Evolutionary conservation across 768 basidiomycete species (phyloP), one percentile per base, ranked within the genome.

Genomic region (Terana coerulea): DNA sequence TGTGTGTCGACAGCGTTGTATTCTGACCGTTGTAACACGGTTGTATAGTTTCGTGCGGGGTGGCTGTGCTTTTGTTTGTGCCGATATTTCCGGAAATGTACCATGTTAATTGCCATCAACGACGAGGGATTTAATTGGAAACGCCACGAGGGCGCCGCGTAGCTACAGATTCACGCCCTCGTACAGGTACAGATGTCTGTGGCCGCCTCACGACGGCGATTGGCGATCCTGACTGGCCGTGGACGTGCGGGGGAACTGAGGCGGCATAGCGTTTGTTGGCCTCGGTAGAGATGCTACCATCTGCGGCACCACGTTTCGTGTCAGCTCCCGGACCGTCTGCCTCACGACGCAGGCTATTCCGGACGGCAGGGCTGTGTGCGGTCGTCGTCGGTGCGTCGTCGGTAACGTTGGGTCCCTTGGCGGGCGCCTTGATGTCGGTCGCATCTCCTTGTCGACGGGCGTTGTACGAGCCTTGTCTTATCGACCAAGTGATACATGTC

Each of bases 361-460:
- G 6, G 35, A 10, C 29, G 11, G 45, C 19, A 46, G 29, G 21
- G 47, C 49, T 30, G 30, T 36, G 33, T 36, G 44, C 52, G 52
- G 49, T 47, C 36, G 24, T 39, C 12, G 37, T 8, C 15, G 31
- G n/a, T 15, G 15, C 14, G 37, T 39, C 37, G 37, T 19, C 24
- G 37, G 37, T 9, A 22, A 14, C 12, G 37, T 9, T n/a, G n/a
- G 17, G n/a, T n/a, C 19, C 45, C 43, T 44, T 24, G 43, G 26
- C 46, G 34, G 22, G 45, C 46, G 45, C 24, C 35, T 24, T 49
- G 47, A 37, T 36, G 19, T 28, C 30, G 36, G 21, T 12, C 33
- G 25, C 41, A 56, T 56, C 55, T 30, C 58, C 58, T 52, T 59
- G 55, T 56, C 58, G 58, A 59, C 58, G 21, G 31, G 41, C 46